phyloP scores from a whole-genome alignment of 352 stramenopile species.

The Pythium plurisporium region DNA sequence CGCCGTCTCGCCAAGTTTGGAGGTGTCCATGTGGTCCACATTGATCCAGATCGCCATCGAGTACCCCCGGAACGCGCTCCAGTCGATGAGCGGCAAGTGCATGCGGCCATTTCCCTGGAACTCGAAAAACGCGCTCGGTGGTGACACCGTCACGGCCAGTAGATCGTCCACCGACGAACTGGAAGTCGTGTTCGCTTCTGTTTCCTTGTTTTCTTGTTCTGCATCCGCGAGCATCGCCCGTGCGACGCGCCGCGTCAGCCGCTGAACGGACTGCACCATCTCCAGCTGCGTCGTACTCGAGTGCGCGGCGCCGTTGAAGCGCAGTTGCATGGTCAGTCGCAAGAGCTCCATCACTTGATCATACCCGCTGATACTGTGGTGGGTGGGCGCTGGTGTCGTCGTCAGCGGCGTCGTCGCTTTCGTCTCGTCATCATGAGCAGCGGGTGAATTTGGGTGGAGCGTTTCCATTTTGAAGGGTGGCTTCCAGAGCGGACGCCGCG shows the following conservation, averaged over 20 bases:
- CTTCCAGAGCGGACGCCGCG: background rate
- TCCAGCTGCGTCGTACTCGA: background rate
- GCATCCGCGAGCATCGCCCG: conserved; percentile 11
- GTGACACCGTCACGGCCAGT: conserved; percentile 26
- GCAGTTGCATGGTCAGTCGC: conserved; percentile 22
- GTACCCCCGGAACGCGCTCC: conserved; percentile 74
- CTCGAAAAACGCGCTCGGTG: conserved; percentile 59
- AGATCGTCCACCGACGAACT: conserved; percentile 7
- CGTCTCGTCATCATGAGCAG: background rate
- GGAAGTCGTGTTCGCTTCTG: background rate
- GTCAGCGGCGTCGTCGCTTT: background rate
- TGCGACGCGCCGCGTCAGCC: conserved; percentile 8
- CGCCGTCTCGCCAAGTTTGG: background rate
- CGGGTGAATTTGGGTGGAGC: background rate
- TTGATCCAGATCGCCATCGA: conserved; percentile 75
- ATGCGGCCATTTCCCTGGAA: conserved; percentile 63
- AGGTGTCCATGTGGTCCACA: conserved; percentile 6
- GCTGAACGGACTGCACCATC: conserved; percentile 15
- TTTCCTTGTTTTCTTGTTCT: background rate
- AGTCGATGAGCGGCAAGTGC: conserved; percentile 73
- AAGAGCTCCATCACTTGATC: conserved; percentile 13
- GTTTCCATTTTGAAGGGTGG: background rate
- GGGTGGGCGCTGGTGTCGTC: background rate
- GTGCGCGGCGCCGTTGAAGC: conserved; percentile 9
- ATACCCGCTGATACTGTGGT: background rate